phyloP scores from a whole-genome alignment of 257 asterid species.

The Echites panduratus region DNA sequence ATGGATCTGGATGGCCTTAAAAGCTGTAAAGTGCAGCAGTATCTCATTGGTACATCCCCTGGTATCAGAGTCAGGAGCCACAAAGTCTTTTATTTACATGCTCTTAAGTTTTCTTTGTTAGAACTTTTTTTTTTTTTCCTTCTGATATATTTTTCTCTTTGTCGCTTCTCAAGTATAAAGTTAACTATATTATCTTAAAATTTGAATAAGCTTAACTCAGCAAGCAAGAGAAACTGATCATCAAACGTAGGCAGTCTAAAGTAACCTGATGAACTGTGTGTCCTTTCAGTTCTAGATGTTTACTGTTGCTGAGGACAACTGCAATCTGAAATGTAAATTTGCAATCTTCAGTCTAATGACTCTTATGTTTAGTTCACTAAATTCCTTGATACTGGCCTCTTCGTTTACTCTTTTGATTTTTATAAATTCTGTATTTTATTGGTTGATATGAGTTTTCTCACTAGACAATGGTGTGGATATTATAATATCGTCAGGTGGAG shows the following conservation, averaged over 20 bases:
- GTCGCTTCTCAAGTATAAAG: not conserved
- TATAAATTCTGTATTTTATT: not conserved
- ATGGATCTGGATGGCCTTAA: conserved; percentile 10
- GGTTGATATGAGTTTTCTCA: not conserved
- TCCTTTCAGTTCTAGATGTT: not conserved
- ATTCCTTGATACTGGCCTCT: not conserved
- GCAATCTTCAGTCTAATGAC: not conserved
- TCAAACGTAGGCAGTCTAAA: not conserved
- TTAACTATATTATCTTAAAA: not conserved
- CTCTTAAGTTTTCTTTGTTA: conserved; percentile 9
- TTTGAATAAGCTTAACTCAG: not conserved
- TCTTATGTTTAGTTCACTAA: not conserved
- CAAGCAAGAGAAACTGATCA: not conserved
- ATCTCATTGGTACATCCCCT: not conserved
- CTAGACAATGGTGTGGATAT: not conserved
- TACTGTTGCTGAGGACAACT: not conserved
- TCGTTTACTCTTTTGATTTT: not conserved
- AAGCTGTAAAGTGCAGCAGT: conserved; percentile 6
- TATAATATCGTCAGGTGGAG: not conserved
- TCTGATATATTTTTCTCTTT: not conserved
- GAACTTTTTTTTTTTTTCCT: not conserved
- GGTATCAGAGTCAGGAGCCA: conserved; percentile 6
- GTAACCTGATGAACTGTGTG: not conserved
- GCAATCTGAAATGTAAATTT: not conserved
- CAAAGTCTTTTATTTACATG: conserved; percentile 8